phyloP scores from a whole-genome alignment of 352 stramenopile genomes.

The Pythium aquatile region DNA sequence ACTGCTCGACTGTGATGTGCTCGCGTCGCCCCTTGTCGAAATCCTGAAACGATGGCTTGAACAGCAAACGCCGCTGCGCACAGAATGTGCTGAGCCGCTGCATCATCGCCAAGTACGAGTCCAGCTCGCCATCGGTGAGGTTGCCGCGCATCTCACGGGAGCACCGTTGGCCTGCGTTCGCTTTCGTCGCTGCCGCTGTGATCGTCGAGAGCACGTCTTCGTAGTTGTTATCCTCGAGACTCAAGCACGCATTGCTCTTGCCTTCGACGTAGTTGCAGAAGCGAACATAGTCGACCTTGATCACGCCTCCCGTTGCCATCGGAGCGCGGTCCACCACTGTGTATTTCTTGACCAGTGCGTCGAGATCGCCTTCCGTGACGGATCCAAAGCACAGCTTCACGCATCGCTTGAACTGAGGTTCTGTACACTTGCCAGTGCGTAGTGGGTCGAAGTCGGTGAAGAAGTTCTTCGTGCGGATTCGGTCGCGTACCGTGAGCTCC shows the following conservation, averaged over 20 bases:
- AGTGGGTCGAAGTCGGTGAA: conserved; percentile 83
- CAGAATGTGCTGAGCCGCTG: conserved; percentile 59
- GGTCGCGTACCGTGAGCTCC: conserved; percentile 59
- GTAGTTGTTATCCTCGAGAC: conserved; percentile 39
- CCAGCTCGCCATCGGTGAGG: conserved; percentile 45
- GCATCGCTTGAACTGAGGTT: conserved; percentile 76
- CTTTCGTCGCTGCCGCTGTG: conserved; percentile 12
- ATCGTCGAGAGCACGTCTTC: conserved; percentile 47
- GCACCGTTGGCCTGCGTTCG: conserved; percentile 33
- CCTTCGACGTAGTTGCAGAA: conserved; percentile 72
- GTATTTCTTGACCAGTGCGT: conserved; percentile 64
- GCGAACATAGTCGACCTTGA: conserved; percentile 74
- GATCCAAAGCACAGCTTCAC: conserved; percentile 74
- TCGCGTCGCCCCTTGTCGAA: conserved; percentile 77
- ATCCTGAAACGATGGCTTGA: conserved; percentile 83
- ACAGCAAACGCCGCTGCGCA: conserved; percentile 53
- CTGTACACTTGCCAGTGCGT: conserved; percentile 69
- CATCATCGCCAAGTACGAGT: conserved; percentile 54
- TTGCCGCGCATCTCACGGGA: conserved; percentile 61
- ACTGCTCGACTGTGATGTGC: conserved; percentile 80
- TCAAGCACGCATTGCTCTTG: conserved; percentile 30
- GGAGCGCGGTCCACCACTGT: conserved; percentile 22
- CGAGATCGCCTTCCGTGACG: conserved; percentile 61
- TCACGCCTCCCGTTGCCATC: conserved; percentile 28
- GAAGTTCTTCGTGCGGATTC: conserved; percentile 83